These are phyloP conservation scores for Acanthamoeba rhysodes DNA, from an alignment of 208 protist genomes.

Conservation along the genomic window DNA sequence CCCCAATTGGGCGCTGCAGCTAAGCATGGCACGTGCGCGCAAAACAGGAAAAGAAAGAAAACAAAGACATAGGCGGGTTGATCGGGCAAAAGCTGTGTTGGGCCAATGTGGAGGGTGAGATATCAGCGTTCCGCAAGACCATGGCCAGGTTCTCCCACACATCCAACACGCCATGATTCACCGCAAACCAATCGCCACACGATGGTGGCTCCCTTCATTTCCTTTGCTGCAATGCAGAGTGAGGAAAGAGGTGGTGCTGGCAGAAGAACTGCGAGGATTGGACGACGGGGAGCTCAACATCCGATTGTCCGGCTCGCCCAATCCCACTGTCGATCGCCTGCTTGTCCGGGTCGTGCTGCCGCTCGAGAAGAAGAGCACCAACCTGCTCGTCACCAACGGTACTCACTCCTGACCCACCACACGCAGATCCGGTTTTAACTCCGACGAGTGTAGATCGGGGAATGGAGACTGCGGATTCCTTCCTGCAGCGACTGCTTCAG, in stretches of 20 bases:
- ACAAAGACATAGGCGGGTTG: neutral
- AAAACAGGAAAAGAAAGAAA: constrained; percentile 23
- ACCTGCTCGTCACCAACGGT: neutral
- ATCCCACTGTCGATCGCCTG: neutral
- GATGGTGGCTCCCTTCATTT: neutral
- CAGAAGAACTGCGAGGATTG: neutral
- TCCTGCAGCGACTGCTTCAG: constrained; percentile 4
- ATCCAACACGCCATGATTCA: neutral
- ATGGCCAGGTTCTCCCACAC: neutral
- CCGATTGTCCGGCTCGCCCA: neutral
- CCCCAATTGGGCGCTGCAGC: neutral
- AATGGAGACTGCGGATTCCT: constrained; percentile 30
- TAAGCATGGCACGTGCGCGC: neutral
- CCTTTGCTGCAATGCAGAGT: neutral
- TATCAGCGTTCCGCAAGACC: neutral
- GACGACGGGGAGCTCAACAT: constrained; percentile 39
- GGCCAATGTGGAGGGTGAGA: neutral
- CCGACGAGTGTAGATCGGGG: neutral
- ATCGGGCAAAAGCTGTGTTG: neutral
- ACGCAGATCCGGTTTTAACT: neutral
- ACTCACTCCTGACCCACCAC: neutral
- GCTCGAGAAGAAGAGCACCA: constrained; percentile 22
- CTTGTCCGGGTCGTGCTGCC: constrained; percentile 1
- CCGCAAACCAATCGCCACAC: neutral
- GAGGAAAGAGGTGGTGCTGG: constrained; percentile 10